A percentile compares a stretch with the other conserved stretches of the same genome.
Evolutionary conservation across 2,329 filamentous ascomycete species (phyloP).

Genomic region (Fusarium sp.): DNA sequence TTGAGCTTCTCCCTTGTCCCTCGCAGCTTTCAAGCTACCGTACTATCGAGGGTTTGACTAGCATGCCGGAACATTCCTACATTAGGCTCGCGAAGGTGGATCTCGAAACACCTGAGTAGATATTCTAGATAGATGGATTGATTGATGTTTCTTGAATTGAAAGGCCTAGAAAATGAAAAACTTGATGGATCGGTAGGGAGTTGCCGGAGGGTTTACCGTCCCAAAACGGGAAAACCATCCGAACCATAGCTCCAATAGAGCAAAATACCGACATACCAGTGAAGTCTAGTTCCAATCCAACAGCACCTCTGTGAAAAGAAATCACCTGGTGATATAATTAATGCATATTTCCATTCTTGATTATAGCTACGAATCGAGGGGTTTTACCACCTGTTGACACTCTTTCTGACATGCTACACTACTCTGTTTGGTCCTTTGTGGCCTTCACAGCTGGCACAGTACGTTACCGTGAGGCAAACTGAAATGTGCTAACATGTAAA

Average conservation of each 20-base stretch:
- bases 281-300: background rate
- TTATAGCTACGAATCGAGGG: too few species aligned
- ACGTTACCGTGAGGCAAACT: background rate
- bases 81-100: background rate
- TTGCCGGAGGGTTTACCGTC: too few species aligned
- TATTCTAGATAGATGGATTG: background rate
- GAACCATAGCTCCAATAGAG: background rate
- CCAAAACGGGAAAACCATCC: background rate
- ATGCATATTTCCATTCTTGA: background rate
- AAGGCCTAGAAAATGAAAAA: too few species aligned
- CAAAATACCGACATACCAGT: background rate
- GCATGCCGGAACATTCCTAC: background rate
- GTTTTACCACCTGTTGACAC: too few species aligned
- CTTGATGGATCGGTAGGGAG: background rate
- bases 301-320: fast-evolving
- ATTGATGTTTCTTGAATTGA: background rate
- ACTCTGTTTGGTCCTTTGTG: background rate
- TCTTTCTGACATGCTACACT: background rate
- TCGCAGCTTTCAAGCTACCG: background rate
- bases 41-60: background rate
- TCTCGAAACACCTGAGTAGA: background rate
- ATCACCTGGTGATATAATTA: background rate
- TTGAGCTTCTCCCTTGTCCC: background rate
- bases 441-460: background rate
- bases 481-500: fast-evolving